Conservation (phyloP, 1,284 basidiomycete species). For the Pascua sp. region DNA sequence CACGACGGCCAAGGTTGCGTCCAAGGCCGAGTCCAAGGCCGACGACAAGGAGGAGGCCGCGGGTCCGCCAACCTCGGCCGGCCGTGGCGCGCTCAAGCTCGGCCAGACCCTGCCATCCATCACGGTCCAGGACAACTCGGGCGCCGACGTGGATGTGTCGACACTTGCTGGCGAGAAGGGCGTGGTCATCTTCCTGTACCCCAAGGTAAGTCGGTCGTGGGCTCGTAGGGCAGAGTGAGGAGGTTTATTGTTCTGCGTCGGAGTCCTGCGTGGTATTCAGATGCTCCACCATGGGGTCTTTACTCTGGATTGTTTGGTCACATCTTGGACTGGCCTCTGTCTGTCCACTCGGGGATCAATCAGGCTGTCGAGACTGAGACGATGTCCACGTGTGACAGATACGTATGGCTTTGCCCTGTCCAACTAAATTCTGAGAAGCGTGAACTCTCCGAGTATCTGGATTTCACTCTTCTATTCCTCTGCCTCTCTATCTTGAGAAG, state of each 20-base stretch:
- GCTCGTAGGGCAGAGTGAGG: background rate
- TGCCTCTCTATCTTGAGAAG: constrained; percentile 1
- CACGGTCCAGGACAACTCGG: constrained; percentile 63
- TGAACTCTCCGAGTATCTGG: background rate
- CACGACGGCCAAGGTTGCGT: constrained; percentile 4
- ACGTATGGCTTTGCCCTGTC: too few species aligned
- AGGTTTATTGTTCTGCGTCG: too few species aligned
- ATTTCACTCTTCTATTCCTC: background rate
- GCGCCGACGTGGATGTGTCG: constrained; percentile 47
- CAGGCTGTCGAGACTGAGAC: too few species aligned
- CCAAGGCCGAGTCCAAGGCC: constrained; percentile 13
- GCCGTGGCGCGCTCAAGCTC: constrained; percentile 55
- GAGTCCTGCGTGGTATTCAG: too few species aligned
- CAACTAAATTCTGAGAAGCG: too few species aligned
- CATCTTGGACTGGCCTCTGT: too few species aligned
- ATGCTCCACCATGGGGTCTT: too few species aligned
- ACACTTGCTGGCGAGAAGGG: constrained; percentile 60
- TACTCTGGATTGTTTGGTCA: too few species aligned
- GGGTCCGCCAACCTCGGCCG: constrained; percentile 21
- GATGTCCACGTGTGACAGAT: too few species aligned
- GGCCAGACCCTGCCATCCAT: constrained; percentile 74
- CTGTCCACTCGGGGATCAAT: too few species aligned
- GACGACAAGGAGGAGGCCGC: constrained; percentile 11
- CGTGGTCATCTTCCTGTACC: constrained; percentile 70
- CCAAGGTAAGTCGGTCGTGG: constrained; percentile 36